Base-by-base conservation (phyloP, 2,329 filamentous ascomycete species). In the Alternaria rosae region DNA sequence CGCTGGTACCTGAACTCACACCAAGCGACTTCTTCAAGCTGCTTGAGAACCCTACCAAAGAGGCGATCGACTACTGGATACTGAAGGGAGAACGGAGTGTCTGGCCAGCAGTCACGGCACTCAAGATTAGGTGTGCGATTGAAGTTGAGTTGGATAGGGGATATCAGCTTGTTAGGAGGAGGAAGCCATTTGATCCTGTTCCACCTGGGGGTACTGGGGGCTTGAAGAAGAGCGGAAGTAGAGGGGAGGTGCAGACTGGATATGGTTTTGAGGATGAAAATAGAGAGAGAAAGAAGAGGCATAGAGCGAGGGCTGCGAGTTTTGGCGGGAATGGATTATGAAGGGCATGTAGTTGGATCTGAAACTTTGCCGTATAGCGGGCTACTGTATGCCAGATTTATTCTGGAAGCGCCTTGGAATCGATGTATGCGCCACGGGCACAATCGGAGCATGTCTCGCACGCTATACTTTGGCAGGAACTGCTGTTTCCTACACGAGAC, bases 111-210 rank as follows among this genome's bases (percentile, higher is more conserved):
- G 88, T 97, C 4, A 89, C 89, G 30, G 92, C 93, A 13, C 80
- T 98, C 64, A 90, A 91, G 70, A 89, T 97, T 7, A 84, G 94
- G 7, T 95, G 92, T 78, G 91, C 90, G 5, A 86, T 98, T 8
- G 94, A 98, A 78, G 90, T 93, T 57, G 93, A 97, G 76, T 83
- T 98, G 11, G 94, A 97, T 77, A 84, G 89, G 48, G 91, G 92
- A 0, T 97, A 97, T 78, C 92, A 96, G 78, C 83, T 91, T 59
- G 91, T 94, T 0, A 84, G 92, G 62, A 86, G 90, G 51, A 56
- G 79, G 50, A 82, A 81, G 67, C 80, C 79, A 17, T 76, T 79
- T 57, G 79, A 81, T 61, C 81, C 51, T 58, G 59, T 57, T 47
- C 21, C 44, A 11, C 26, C 58, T 67, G 65, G 51, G 52, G 52